Percentiles rank a stretch among this genome's conserved stretches.
Evolutionary conservation across 352 stramenopile species (phyloP).

Genomic region (Phytophthora cactorum): DNA sequence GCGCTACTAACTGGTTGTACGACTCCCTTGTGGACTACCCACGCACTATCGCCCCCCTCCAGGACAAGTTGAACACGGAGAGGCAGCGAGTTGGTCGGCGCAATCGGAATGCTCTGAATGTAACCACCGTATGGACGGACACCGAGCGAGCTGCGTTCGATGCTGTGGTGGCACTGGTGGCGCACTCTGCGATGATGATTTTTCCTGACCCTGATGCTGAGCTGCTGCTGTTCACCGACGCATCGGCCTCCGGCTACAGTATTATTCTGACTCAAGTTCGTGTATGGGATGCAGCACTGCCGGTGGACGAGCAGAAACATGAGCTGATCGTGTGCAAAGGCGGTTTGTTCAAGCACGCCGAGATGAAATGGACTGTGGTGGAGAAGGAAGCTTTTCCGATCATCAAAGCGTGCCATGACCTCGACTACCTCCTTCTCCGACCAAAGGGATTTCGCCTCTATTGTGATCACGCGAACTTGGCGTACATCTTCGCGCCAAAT

Average conservation of each 20-base stretch:
- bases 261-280: not conserved
- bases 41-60: too few relatives aligned
- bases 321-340: constrained; percentile 7
- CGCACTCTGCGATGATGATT: not conserved
- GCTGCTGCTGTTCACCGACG: not conserved
- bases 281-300: not conserved
- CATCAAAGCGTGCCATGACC: constrained; percentile 1
- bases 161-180: not conserved
- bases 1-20: too few relatives aligned
- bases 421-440: not conserved
- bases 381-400: constrained; percentile 10
- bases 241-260: not conserved
- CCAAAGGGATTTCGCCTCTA: not conserved
- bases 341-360: not conserved
- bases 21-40: too few relatives aligned
- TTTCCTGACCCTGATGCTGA: not conserved
- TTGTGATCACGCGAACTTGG: not conserved
- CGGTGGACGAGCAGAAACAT: constrained; percentile 5
- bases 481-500: not conserved
- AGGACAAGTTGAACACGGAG: too few relatives aligned
- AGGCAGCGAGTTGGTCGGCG: not conserved
- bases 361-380: not conserved
- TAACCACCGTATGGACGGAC: not conserved
- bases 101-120: not conserved
- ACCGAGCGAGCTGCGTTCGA: not conserved